These are phyloP conservation scores for Pistacia vera DNA, from an alignment of 345 rosid genomes.

Conservation along the genomic window DNA sequence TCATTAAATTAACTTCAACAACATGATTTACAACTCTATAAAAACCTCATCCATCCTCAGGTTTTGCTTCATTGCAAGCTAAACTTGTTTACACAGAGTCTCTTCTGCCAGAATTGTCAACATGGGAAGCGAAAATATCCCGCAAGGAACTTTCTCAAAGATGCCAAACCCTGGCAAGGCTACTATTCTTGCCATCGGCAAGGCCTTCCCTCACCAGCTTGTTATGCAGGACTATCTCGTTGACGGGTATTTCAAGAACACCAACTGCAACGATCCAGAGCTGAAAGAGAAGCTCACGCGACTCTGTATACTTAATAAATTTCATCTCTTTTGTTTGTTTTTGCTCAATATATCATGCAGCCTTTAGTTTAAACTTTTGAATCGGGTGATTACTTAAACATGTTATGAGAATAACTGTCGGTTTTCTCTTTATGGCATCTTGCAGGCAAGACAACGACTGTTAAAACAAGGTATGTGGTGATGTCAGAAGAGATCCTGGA, in stretches of 20 bases:
- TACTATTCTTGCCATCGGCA: conserved; percentile 78
- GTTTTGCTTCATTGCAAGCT: conserved; percentile 18
- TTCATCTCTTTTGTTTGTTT: conserved; percentile 11
- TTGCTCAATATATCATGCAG: not conserved
- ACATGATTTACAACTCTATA: conserved; percentile 28
- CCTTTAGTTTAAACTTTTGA: no score
- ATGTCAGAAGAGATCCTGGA: conserved; percentile 93
- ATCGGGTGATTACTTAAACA: no score
- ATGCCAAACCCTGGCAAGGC: conserved; percentile 66
- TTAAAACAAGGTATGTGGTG: conserved; percentile 92
- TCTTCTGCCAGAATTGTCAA: not conserved
- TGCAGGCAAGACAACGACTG: conserved; percentile 93
- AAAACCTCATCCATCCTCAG: conserved; percentile 19
- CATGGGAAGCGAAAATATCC: conserved; percentile 56
- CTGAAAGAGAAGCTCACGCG: conserved; percentile 86
- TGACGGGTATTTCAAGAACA: conserved; percentile 86
- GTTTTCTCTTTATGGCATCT: conserved; percentile 12
- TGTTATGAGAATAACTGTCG: not conserved
- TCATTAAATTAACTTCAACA: not conserved
- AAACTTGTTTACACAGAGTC: conserved; percentile 15
- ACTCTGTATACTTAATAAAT: conserved; percentile 58
- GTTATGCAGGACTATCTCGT: conserved; percentile 94
- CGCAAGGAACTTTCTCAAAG: conserved; percentile 31
- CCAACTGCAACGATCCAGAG: conserved; percentile 89
- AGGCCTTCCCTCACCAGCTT: conserved; percentile 97